phyloP scores from a whole-genome alignment of 2,329 filamentous ascomycete species.

The Apiospora phragmitis region DNA sequence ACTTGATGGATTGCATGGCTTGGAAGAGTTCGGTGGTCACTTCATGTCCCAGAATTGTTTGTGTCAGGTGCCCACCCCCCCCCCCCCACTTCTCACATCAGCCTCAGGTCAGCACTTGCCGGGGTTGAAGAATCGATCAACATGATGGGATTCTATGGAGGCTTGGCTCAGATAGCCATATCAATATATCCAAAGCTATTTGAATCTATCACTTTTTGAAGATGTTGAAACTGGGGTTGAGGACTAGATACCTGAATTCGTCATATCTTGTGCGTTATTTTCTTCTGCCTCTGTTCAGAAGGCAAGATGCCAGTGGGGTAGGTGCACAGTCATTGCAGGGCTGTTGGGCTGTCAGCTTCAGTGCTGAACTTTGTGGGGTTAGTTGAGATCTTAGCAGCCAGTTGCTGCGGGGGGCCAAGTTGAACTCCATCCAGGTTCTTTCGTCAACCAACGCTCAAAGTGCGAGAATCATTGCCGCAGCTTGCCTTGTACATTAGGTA shows the following conservation, averaged over 20 bases:
- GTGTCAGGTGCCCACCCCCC: background rate
- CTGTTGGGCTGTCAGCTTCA: background rate
- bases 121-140: background rate
- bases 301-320: background rate
- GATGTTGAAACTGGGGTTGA: background rate
- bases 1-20: background rate
- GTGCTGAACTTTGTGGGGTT: background rate
- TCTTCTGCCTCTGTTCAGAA: background rate
- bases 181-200: background rate
- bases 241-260: background rate
- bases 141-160: background rate
- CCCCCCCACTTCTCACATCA: background rate
- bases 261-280: background rate
- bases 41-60: background rate
- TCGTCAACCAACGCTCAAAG: background rate
- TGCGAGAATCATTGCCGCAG: background rate
- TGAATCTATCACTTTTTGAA: background rate
- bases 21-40: background rate
- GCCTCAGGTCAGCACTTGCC: background rate
- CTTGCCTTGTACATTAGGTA: too few relatives aligned
- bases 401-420: background rate
- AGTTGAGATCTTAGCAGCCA: background rate
- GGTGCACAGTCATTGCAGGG: background rate
- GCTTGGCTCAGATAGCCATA: background rate
- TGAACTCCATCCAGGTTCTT: background rate